These are phyloP conservation scores for Carex myosuroides DNA, from an alignment of 176 grass and related monocot species.

Conservation along the genomic window DNA sequence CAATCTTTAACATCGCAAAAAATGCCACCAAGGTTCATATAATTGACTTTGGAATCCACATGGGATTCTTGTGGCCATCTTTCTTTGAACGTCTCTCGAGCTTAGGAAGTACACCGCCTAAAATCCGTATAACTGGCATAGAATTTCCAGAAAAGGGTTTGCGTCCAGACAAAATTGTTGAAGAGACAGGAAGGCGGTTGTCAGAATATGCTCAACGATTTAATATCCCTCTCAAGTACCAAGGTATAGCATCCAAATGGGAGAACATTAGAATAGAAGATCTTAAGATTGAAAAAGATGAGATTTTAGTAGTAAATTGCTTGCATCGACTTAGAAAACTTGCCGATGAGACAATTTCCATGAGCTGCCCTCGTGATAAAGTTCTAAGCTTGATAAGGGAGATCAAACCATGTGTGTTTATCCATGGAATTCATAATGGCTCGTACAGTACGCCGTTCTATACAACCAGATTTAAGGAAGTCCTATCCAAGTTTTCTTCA, in stretches of 20 bases:
- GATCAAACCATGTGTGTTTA: conserved; percentile 45
- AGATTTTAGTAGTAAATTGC: conserved; percentile 47
- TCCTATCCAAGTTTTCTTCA: conserved; percentile 38
- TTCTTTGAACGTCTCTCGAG: conserved; percentile 38
- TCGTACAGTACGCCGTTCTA: conserved; percentile 45
- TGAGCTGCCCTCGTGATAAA: conserved; percentile 46
- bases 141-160: conserved; percentile 42
- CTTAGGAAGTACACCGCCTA: conserved; percentile 18
- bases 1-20: conserved; percentile 29
- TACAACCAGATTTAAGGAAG: conserved; percentile 33
- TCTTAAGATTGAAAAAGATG: conserved; percentile 45
- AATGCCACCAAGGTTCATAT: conserved; percentile 41
- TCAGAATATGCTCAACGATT: conserved; percentile 57
- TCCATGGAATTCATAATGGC: conserved; percentile 46
- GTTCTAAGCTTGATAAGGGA: conserved; percentile 41
- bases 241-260: conserved; percentile 49
- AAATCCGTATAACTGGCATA: conserved; percentile 50
- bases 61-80: conserved; percentile 55
- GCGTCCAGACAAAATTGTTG: conserved; percentile 27
- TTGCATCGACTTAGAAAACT: conserved; percentile 34
- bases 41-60: conserved; percentile 49
- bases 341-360: conserved; percentile 39
- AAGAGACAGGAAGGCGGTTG: conserved; percentile 46
- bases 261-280: conserved; percentile 40
- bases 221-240: conserved; percentile 50